Conservation (phyloP, 148 eudicot species). For the Rhododendron williamsianum region DNA sequence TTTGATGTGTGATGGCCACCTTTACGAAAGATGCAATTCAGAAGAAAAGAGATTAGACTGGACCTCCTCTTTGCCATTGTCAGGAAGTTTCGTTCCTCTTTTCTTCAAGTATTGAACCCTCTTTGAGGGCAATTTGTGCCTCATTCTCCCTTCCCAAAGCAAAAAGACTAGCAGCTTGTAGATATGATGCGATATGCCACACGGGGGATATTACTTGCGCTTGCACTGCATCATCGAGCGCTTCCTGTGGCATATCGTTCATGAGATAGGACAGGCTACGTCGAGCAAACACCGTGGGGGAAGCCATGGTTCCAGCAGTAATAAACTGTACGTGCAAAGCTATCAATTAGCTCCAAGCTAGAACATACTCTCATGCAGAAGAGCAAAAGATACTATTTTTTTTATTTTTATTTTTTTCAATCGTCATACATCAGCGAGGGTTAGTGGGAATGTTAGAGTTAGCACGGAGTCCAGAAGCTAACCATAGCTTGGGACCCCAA, state of each 20-base stretch:
- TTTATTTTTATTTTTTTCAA: too few species aligned
- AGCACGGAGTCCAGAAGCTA: too few species aligned
- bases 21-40: conserved; percentile 9
- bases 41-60: not conserved
- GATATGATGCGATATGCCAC: conserved; percentile 80
- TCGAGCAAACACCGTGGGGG: conserved; percentile 91
- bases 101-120: conserved; percentile 71
- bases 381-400: not conserved
- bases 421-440: too few species aligned
- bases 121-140: conserved; percentile 85
- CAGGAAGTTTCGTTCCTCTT: conserved; percentile 38
- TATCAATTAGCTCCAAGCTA: conserved; percentile 12
- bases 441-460: too few species aligned
- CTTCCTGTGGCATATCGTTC: conserved; percentile 78
- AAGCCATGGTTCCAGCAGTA: conserved; percentile 79
- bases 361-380: not conserved
- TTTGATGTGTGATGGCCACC: not conserved
- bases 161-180: conserved; percentile 79
- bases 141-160: conserved; percentile 72
- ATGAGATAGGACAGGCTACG: conserved; percentile 82
- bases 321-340: conserved; percentile 55
- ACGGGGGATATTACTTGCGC: conserved; percentile 79
- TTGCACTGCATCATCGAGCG: conserved; percentile 72
- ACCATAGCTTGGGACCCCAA: too few species aligned
- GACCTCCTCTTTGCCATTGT: not conserved